Base-by-base conservation (phyloP, 2,329 filamentous ascomycete species). In the Drechslerella dactyloides region DNA sequence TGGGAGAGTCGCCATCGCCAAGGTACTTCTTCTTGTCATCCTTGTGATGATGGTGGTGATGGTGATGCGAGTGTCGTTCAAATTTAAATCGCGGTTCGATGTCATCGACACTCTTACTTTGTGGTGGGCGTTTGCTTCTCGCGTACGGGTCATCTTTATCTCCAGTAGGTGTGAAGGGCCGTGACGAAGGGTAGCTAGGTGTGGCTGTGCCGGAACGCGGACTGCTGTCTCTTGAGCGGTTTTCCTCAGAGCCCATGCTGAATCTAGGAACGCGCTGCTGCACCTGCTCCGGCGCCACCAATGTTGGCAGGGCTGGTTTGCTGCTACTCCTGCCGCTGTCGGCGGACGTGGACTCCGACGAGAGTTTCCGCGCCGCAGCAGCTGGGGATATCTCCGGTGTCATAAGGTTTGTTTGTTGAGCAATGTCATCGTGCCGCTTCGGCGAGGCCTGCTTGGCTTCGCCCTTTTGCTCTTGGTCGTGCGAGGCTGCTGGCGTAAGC, bases 41-140 rank as follows among this genome's bases (percentile, higher is more conserved):
- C 78, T 78, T 23, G 79, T 79, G 51, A 61, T 74, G 52, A 64
- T 73, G 60, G 63, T 76, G 57, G 73, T 74, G 27, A 80, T 81
- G 66, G 82, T 83, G 81, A 8, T 83, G 81, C 58, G 87, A 85
- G 63, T 88, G 88, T 72, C 87, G 83, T 6, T 88, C 87, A 76
- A 97, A 97, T 62, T 96, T 87, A 75, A 96, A 97, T 74, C 92
- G 85, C 5, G 89, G 85, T 76, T 96, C 92, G 50, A 96, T 84
- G 33, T 86, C 83, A 52, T 85, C 85, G 2, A 87, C 81, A 74
- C 74, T 74, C 44, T 88, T 86, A 74, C 85, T 86, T 24, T 84
- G 82, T 1, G 89, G 87, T 1, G 87, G 86, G 57, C 92, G 87
- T 76, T 89, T 92, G 75, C 86, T 88, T 73, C 91, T 90, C n/a